A percentile compares a stretch with the other conserved stretches of the same genome.
These are phyloP conservation scores for Diaporthe velutina DNA, from an alignment of 2,329 filamentous ascomycete species.

Conservation along the genomic window DNA sequence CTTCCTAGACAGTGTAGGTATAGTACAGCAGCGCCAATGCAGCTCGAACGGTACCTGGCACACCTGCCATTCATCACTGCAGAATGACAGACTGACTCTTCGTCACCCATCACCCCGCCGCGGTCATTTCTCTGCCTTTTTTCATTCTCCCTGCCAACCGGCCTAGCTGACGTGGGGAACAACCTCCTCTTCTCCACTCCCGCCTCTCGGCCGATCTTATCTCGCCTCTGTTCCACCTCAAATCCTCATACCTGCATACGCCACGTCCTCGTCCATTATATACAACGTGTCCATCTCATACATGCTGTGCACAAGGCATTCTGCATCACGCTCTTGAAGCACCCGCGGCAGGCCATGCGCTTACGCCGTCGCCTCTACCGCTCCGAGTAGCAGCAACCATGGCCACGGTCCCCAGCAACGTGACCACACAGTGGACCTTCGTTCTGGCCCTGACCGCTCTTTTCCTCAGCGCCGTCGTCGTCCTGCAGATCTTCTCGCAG, in stretches of 20 bases:
- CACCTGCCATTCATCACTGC: not conserved
- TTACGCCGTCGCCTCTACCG: conserved; percentile 34
- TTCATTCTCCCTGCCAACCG: not conserved
- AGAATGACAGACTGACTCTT: not conserved
- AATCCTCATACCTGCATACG: conserved; percentile 5
- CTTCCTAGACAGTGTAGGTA: not conserved
- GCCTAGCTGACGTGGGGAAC: not conserved
- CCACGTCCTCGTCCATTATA: not conserved
- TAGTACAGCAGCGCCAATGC: not conserved
- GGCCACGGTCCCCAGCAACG: conserved; percentile 62
- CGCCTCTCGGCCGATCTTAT: conserved; percentile 14
- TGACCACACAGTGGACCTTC: conserved; percentile 68
- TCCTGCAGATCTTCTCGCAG: conserved; percentile 63
- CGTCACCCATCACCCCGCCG: conserved; percentile 13
- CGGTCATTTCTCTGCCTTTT: conserved; percentile 10
- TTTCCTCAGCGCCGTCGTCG: conserved; percentile 66
- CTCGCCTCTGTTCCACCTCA: conserved; percentile 15
- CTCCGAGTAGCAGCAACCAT: conserved; percentile 50
- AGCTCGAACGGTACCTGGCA: conserved; percentile 1
- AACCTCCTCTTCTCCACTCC: conserved; percentile 4
- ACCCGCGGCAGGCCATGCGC: conserved; percentile 41
- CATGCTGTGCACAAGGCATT: conserved; percentile 34
- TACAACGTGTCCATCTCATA: conserved; percentile 30
- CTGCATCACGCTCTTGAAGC: conserved; percentile 36
- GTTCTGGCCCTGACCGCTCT: conserved; percentile 70